Evolutionary conservation across 192 early-diverging fungal species (phyloP).

Genomic region (Powellomyces hirtus): DNA sequence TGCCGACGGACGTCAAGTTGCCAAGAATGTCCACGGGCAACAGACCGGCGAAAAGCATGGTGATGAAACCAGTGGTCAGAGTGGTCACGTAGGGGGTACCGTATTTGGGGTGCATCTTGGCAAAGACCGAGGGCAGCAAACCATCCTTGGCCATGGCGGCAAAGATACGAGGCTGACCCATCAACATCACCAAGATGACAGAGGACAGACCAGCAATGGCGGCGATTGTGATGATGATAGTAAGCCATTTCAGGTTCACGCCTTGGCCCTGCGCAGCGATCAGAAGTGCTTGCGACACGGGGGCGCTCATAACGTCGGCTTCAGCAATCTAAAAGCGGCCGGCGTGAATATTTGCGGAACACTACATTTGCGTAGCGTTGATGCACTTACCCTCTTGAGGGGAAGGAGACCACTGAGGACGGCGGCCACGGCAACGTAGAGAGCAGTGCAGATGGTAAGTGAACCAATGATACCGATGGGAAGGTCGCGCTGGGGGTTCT

Average conservation of each 20-base stretch:
- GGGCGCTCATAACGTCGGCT: constrained; percentile 36
- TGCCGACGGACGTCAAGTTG: constrained; percentile 83
- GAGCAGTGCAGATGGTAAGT: constrained; percentile 68
- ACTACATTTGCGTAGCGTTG: neutral
- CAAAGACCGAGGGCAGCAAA: constrained; percentile 70
- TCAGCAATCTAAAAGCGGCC: neutral
- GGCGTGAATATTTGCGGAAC: no score
- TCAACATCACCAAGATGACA: constrained; percentile 71
- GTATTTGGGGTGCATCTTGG: constrained; percentile 67
- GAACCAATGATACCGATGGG: constrained; percentile 86
- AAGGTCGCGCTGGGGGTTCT: constrained; percentile 73
- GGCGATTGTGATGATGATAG: constrained; percentile 72
- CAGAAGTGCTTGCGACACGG: constrained; percentile 51
- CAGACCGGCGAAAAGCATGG: constrained; percentile 65
- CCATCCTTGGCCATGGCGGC: constrained; percentile 84
- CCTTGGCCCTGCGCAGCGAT: neutral
- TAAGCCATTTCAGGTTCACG: constrained; percentile 65
- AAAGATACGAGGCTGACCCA: constrained; percentile 87
- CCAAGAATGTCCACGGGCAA: constrained; percentile 81
- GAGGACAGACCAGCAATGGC: constrained; percentile 76
- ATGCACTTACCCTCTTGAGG: constrained; percentile 45
- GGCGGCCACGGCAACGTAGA: constrained; percentile 72
- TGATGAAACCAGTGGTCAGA: constrained; percentile 60
- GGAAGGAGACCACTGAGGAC: constrained; percentile 73
- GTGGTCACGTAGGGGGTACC: constrained; percentile 77